phyloP scores from a whole-genome alignment of 2,329 filamentous ascomycete species.

The Neoscytalidium dimidiatum region DNA sequence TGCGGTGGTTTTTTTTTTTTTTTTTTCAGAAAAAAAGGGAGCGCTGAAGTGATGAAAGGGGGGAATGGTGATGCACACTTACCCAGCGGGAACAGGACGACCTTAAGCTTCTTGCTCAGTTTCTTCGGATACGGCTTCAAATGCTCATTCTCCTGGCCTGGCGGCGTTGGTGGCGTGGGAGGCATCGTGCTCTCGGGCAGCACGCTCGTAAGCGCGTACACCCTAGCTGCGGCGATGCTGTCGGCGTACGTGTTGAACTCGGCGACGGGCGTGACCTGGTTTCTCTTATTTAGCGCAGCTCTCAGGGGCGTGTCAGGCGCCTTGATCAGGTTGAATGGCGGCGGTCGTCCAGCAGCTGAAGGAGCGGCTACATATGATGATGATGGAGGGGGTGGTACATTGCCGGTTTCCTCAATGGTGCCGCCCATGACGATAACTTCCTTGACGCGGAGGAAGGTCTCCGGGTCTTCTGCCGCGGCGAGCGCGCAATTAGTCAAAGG shows the following conservation, averaged over 20 bases:
- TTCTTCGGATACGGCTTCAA: constrained; percentile 43
- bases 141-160: constrained; percentile 28
- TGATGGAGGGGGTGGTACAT: constrained; percentile 49
- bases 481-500: constrained; percentile 92
- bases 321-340: constrained; percentile 42
- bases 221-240: constrained; percentile 48
- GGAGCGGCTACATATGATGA: constrained; percentile 24
- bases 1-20: no score
- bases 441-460: constrained; percentile 84
- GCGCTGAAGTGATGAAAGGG: neutral
- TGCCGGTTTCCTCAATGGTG: constrained; percentile 75
- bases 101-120: constrained; percentile 43
- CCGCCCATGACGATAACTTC: constrained; percentile 97
- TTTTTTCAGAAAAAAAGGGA: neutral
- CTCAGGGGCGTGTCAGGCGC: constrained; percentile 37
- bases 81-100: constrained; percentile 52
- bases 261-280: constrained; percentile 70
- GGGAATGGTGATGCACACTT: neutral
- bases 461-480: constrained; percentile 83
- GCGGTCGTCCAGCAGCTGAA: constrained; percentile 28
- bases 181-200: constrained; percentile 81
- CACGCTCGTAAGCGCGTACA: constrained; percentile 52
- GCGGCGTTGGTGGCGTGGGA: constrained; percentile 52
- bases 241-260: constrained; percentile 98
- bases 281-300: constrained; percentile 33